Evolutionary conservation across 1,139 yeast genomes (phyloP), one percentile per base, ranked within the genome.

Genomic region (Pichia sp.): DNA sequence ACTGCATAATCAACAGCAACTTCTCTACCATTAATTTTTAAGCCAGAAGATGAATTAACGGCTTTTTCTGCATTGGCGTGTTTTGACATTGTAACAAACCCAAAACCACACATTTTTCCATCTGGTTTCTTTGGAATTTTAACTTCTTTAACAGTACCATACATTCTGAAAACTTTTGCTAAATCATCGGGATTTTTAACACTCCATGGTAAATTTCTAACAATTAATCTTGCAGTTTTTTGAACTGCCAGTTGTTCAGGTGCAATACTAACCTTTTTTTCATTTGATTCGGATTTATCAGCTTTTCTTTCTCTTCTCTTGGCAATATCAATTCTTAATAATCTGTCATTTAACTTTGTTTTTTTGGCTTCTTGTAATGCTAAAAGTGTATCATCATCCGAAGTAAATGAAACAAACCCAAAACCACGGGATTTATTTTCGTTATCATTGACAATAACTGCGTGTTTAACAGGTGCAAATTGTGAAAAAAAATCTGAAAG

Each of bases 121-220:
- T 89, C 95, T 46, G 78, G 76, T 61, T 86, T 87, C 60, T 87
- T 79, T 37, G 98, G 98, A 56, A 92, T 88, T 58, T 82, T 80
- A 0, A 94, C 96, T 64, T 90, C 96, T 42, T 79, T 80, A 27
- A 92, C 96, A 42, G 86, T 84, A 45, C 98, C 99, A 62, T 71
- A 92, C 61, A 80, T 82, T 51, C 76, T 70, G 61, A 92, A 94
- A 12, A 82, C 62, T 58, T 82, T 82, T 62, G 78, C 81, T 60
- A 92, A 72, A 47, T 77, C 79, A 12, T 78, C 79, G 6, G 95
- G 84, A 53, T 84, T 82, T 64, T 92, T 80, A 44, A 94, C 82
- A 11, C 96, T 84, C 98, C 98, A 92, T 22, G 98, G 98, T 65
- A 92, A 76, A 64, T 92, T 92, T 64, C 98, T 78, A 43, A 92